Percentiles rank a stretch among this genome's conserved stretches.
Conservation (phyloP, 192 early-diverging fungal species). For the Gonapodya prolifera region DNA sequence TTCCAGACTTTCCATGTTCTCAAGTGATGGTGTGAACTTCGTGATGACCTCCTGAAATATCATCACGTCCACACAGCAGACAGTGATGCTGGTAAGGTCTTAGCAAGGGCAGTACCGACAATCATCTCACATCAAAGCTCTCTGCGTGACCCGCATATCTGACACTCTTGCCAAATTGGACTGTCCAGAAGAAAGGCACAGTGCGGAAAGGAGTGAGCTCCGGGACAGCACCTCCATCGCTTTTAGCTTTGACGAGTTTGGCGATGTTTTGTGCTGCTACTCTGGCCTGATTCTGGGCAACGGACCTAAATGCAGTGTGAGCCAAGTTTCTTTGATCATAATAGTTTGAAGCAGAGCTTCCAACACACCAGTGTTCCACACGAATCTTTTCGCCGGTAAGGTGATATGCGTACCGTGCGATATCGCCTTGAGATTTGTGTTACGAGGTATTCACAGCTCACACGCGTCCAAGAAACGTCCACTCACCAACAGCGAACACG, state of each 20-base stretch:
- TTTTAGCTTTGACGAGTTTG: background rate
- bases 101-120: background rate
- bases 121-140: constrained; percentile 24
- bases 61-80: background rate
- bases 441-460: background rate
- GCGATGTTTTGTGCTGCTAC: constrained; percentile 18
- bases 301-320: background rate
- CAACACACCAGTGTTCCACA: constrained; percentile 36
- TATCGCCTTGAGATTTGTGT: constrained; percentile 26
- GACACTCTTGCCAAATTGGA: constrained; percentile 35
- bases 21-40: background rate
- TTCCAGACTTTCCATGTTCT: background rate
- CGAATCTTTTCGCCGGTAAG: constrained; percentile 25
- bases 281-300: constrained; percentile 17
- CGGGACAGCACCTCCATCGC: background rate
- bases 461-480: background rate
- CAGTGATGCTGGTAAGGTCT: background rate
- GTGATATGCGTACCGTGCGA: constrained; percentile 34
- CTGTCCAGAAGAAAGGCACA: constrained; percentile 45
- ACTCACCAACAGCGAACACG: constrained; percentile 33
- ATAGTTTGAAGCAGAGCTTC: constrained; percentile 19
- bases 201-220: constrained; percentile 22
- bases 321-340: too few species aligned
- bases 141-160: constrained; percentile 38
- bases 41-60: background rate